Conservation (phyloP, 768 basidiomycete species). For the Xerocomellus intermedius region DNA sequence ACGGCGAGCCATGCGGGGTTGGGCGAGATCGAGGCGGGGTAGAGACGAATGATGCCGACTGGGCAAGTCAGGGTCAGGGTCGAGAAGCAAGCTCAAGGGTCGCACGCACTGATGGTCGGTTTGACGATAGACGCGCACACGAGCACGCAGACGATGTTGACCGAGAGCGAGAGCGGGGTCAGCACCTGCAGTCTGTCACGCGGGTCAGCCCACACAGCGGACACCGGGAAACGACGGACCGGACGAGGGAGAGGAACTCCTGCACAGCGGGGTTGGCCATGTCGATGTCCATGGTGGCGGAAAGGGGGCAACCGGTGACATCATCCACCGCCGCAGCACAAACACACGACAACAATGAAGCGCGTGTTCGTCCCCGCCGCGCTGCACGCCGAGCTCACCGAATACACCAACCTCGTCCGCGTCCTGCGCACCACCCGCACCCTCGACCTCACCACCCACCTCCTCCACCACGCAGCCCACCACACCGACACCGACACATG, state of each 20-base stretch:
- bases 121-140: conserved; percentile 66
- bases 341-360: not conserved
- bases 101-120: conserved; percentile 55
- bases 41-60: conserved; percentile 51
- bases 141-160: conserved; percentile 70
- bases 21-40: conserved; percentile 75
- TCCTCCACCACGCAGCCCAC: conserved; percentile 32
- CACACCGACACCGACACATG: conserved; percentile 45
- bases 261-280: conserved; percentile 57
- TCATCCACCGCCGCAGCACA: conserved; percentile 1
- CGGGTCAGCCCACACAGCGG: not conserved
- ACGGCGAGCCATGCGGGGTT: conserved; percentile 51
- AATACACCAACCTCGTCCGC: conserved; percentile 66
- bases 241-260: conserved; percentile 64
- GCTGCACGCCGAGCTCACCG: conserved; percentile 62
- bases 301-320: conserved; percentile 2
- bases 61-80: not conserved
- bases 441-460: conserved; percentile 56
- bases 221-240: conserved; percentile 34
- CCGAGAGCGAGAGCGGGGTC: conserved; percentile 79
- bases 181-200: conserved; percentile 70
- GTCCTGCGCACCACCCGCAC: conserved; percentile 56
- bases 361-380: conserved; percentile 48
- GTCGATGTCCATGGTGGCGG: conserved; percentile 58
- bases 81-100: not conserved